Evolutionary conservation across 108 stramenopile genomes (phyloP), one percentile per base, ranked within the genome.

Genomic region (Cyclotella baltica): DNA sequence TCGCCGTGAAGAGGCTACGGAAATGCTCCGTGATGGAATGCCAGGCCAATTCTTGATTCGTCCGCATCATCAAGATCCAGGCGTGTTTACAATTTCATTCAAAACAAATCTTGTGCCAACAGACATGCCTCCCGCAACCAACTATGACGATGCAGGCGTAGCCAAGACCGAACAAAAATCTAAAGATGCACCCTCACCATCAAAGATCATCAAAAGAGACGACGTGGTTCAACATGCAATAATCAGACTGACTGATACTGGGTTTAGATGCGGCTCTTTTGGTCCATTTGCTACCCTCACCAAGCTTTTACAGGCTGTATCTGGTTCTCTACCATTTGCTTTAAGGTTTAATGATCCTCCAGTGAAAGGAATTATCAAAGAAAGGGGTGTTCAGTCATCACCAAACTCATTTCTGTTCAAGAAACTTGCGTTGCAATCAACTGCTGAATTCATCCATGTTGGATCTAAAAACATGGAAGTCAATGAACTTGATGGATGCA

Each of bases 191-290:
- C 52, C 56, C 43, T 35, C 80, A 46, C 36, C 63, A n/a, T 79
- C 73, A 40, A 67, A 82, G 35, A 50, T 90, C 34, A 71, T 87
- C 20, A 88, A 85, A 53, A 83, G 76, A 0, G 90, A 95, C 57
- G 91, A 93, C 70, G 87, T 92, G 48, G 95, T 96, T 3, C 95
- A 96, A 65, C 95, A 96, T 75, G 95, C 95, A 22, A 93, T 96
- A 22, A 76, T 96, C 56, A 88, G 95, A 2, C 82, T 96, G 18
- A 89, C 92, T 20, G 93, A 93, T 73, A 90, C 90, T 47, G 95
- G 95, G 0, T 96, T 94, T 57, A 79, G 93, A 25, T 96, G 95
- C 58, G 95, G 95, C 10, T 96, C 95, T 15, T 96, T 93, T 78
- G 95, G 95, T 56, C 95, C 95, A 25, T 94, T 89, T 63, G 78